These are phyloP conservation scores for Ascoidea tarda DNA, from an alignment of 805 yeast genomes.

Conservation along the genomic window DNA sequence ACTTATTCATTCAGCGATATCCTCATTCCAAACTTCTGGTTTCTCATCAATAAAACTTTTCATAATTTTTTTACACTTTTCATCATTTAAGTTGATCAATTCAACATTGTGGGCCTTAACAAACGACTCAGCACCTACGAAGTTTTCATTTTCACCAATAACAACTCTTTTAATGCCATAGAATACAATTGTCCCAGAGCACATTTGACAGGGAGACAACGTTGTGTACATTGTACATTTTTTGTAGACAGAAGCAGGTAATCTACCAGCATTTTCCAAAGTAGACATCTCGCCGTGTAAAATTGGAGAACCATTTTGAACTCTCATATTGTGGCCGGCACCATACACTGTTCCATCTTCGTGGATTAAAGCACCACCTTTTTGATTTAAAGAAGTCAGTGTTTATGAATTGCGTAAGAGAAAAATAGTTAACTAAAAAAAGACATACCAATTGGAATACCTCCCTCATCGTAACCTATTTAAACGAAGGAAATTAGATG, in stretches of 20 bases:
- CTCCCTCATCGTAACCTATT: conserved; percentile 66
- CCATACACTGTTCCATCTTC: conserved; percentile 76
- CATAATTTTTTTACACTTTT: conserved; percentile 61
- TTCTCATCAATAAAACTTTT: conserved; percentile 60
- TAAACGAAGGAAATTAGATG: conserved; percentile 14
- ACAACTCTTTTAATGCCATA: conserved; percentile 84
- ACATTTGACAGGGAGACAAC: conserved; percentile 88
- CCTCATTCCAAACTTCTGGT: conserved; percentile 74
- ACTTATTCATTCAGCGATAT: conserved; percentile 38
- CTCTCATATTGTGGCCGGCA: conserved; percentile 79
- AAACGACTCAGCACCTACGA: conserved; percentile 72
- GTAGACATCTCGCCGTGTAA: conserved; percentile 90
- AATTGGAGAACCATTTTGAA: conserved; percentile 73
- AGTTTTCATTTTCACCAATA: conserved; percentile 77
- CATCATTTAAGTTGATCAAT: conserved; percentile 44
- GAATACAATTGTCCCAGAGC: conserved; percentile 83
- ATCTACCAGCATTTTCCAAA: conserved; percentile 81
- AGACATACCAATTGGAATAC: conserved; percentile 54
- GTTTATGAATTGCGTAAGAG: conserved; percentile 12
- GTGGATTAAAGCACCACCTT: conserved; percentile 51
- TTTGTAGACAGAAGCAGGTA: conserved; percentile 66
- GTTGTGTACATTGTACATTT: conserved; percentile 88
- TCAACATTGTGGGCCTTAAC: conserved; percentile 56
- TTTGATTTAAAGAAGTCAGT: conserved; percentile 15
- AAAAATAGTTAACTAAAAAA: conserved; percentile 16